Evolutionary conservation across 164 flowering plant genomes (phyloP).

Genomic region (Echeveria elegans): DNA sequence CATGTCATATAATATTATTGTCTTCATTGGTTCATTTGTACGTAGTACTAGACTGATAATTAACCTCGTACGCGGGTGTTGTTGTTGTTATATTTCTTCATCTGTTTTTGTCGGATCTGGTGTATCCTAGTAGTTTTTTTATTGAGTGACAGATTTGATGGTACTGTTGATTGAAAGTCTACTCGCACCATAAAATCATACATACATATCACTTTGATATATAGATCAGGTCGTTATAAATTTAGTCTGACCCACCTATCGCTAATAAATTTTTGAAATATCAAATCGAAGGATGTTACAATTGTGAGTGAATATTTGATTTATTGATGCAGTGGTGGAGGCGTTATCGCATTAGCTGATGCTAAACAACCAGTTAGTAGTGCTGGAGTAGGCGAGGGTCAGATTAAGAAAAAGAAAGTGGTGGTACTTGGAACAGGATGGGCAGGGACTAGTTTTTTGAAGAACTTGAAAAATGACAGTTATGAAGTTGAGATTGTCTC

Average conservation of each 20-base stretch:
- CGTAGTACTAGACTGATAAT: no score
- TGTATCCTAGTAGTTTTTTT: not conserved
- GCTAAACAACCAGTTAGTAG: constrained; percentile 9
- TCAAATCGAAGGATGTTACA: no score
- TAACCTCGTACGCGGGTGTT: not conserved
- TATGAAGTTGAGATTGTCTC: constrained; percentile 41
- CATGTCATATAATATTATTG: not conserved
- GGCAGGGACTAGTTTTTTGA: constrained; percentile 49
- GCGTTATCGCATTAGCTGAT: constrained; percentile 30
- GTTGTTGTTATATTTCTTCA: not conserved
- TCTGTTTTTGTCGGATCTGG: not conserved
- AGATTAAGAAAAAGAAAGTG: constrained; percentile 31
- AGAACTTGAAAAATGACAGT: constrained; percentile 22
- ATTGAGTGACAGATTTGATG: no score
- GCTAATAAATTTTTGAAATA: not conserved
- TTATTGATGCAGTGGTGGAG: constrained; percentile 25
- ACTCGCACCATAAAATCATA: no score
- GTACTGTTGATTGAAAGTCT: no score
- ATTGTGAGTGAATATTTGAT: not conserved
- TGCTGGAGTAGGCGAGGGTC: constrained; percentile 5
- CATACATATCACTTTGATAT: no score
- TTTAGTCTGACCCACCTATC: no score
- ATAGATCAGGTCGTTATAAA: no score
- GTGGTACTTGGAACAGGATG: constrained; percentile 57
- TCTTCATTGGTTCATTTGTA: not conserved